phyloP scores from a whole-genome alignment of 129 eudicot species.

The Glebionis coronaria region DNA sequence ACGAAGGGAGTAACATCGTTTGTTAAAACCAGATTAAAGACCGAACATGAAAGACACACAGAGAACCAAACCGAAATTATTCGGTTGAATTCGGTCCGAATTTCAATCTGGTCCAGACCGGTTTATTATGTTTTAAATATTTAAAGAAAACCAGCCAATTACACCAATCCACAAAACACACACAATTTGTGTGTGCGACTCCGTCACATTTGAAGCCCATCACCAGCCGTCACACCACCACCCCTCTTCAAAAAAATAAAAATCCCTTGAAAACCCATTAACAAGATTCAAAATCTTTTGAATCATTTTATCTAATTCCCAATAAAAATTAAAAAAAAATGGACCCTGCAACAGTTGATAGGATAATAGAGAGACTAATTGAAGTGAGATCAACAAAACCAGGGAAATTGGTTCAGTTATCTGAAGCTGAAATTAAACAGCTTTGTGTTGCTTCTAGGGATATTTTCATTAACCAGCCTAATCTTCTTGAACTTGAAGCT shows the following conservation, averaged over 20 bases:
- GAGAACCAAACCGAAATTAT: too few species aligned
- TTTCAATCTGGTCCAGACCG: too few species aligned
- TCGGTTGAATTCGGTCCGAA: too few species aligned
- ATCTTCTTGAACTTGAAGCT: constrained; percentile 94
- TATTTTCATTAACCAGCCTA: constrained; percentile 75
- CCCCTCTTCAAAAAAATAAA: constrained; percentile 12
- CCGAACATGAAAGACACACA: too few species aligned
- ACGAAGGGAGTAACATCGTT: too few species aligned
- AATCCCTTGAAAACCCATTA: neutral
- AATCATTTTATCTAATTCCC: neutral
- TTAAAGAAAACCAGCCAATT: neutral
- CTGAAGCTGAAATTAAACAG: constrained; percentile 94
- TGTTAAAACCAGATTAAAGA: too few species aligned
- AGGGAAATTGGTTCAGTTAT: constrained; percentile 80
- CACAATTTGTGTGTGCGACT: constrained; percentile 12
- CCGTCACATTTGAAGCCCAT: constrained; percentile 24
- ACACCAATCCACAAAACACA: constrained; percentile 4
- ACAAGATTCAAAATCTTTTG: neutral
- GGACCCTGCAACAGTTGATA: constrained; percentile 63
- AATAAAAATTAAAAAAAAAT: constrained; percentile 20
- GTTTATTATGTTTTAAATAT: too few species aligned
- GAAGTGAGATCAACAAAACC: constrained; percentile 89
- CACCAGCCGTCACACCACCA: neutral
- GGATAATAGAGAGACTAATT: constrained; percentile 64
- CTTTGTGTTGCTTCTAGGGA: constrained; percentile 84